Conservation (phyloP, 805 yeast genomes). For the Yarrowia phangngaensis region DNA sequence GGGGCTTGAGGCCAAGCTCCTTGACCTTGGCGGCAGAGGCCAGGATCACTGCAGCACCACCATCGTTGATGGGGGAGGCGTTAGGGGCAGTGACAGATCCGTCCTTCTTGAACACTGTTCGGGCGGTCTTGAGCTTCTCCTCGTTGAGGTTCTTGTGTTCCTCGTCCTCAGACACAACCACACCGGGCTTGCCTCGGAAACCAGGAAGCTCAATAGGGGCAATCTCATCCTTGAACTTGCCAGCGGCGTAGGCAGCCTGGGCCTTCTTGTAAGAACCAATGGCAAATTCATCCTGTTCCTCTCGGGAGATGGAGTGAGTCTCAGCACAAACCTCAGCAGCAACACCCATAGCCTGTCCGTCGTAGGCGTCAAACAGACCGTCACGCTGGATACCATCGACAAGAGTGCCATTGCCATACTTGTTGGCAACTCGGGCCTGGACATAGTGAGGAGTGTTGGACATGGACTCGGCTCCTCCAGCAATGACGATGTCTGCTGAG, state of each 20-base stretch:
- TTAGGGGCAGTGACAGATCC: constrained; percentile 98
- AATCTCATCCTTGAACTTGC: constrained; percentile 79
- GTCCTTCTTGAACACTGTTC: constrained; percentile 92
- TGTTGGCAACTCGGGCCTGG: constrained; percentile 79
- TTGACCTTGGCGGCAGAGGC: constrained; percentile 80
- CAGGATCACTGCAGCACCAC: constrained; percentile 91
- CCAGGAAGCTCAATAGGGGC: constrained; percentile 89
- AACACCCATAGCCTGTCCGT: constrained; percentile 86
- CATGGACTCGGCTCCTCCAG: constrained; percentile 99
- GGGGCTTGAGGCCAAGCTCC: constrained; percentile 82
- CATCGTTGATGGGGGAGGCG: constrained; percentile 94
- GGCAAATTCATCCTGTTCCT: constrained; percentile 87
- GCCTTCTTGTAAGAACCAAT: constrained; percentile 82
- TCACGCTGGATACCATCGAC: constrained; percentile 91
- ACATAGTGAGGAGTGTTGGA: constrained; percentile 90
- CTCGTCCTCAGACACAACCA: constrained; percentile 70
- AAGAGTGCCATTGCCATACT: constrained; percentile 75
- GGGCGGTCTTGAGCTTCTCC: constrained; percentile 69
- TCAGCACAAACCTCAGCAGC: constrained; percentile 95
- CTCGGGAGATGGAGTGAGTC: constrained; percentile 73
- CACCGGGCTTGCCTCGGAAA: constrained; percentile 79
- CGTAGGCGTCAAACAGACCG: constrained; percentile 91
- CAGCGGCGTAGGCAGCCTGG: constrained; percentile 68
- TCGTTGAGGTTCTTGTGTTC: constrained; percentile 77
- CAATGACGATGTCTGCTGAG: constrained; percentile 84